These are phyloP conservation scores for Rhizophora mangle DNA, from an alignment of 345 rosid genomes.

Conservation along the genomic window DNA sequence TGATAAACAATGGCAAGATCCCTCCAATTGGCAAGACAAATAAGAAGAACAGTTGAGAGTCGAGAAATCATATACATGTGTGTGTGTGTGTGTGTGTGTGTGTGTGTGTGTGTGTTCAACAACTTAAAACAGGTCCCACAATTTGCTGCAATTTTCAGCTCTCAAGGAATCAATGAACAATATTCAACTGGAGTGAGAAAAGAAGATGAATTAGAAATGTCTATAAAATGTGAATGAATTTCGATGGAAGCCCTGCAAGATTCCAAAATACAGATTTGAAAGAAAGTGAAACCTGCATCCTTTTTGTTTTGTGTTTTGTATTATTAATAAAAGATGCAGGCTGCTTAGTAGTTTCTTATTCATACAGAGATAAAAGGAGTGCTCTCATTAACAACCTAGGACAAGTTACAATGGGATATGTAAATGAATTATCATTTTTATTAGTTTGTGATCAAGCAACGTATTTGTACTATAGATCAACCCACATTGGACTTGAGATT, in stretches of 20 bases:
- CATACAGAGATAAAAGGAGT: too few relatives aligned
- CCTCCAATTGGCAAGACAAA: constrained; percentile 2
- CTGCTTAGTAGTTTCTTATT: too few relatives aligned
- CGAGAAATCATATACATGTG: too few relatives aligned
- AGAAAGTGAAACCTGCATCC: constrained; percentile 5
- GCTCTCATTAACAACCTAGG: too few relatives aligned
- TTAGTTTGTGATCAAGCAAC: too few relatives aligned
- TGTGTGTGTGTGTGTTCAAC: too few relatives aligned
- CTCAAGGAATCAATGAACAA: constrained; percentile 23
- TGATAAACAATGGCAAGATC: constrained; percentile 16
- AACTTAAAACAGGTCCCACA: constrained; percentile 12
- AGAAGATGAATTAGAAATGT: constrained; percentile 36
- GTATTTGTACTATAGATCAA: too few relatives aligned
- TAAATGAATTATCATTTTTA: too few relatives aligned
- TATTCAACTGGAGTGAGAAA: constrained; percentile 15
- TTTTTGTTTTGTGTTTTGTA: background rate
- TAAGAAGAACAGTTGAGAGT: background rate
- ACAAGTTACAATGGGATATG: too few relatives aligned
- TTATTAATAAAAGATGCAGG: too few relatives aligned
- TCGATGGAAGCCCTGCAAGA: constrained; percentile 20
- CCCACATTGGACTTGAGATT: too few relatives aligned
- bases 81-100: too few relatives aligned
- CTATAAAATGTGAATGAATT: constrained; percentile 14
- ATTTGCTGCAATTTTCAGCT: constrained; percentile 13
- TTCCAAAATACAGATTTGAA: constrained; percentile 15